Evolutionary conservation across 805 yeast genomes (phyloP).

Genomic region (Spathaspora sp.): DNA sequence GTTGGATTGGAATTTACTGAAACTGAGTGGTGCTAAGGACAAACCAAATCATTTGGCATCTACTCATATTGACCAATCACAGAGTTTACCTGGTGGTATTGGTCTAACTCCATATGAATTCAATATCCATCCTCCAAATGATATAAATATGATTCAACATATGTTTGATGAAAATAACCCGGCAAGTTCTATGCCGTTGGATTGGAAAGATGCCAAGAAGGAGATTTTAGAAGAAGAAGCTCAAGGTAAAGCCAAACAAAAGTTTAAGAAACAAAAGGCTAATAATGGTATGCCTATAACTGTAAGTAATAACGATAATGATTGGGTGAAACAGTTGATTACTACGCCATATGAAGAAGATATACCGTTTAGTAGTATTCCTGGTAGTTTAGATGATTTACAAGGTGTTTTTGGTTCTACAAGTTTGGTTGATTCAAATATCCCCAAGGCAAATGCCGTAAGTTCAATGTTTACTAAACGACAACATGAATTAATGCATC

Average conservation of each 20-base stretch:
- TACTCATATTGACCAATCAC: conserved; percentile 3
- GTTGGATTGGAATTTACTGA: conserved; percentile 28
- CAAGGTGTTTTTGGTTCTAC: conserved; percentile 6
- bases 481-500: conserved; percentile 6
- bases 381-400: conserved; percentile 5
- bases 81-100: conserved; percentile 3
- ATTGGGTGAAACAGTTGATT: conserved; percentile 71
- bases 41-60: background rate
- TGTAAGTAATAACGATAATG: conserved; percentile 27
- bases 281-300: conserved; percentile 10
- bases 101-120: conserved; percentile 30
- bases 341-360: conserved; percentile 54
- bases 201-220: conserved; percentile 3
- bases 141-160: conserved; percentile 9
- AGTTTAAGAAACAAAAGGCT: conserved; percentile 9
- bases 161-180: conserved; percentile 4
- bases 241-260: conserved; percentile 1
- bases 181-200: conserved; percentile 1
- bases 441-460: background rate
- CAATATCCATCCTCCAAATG: conserved; percentile 21
- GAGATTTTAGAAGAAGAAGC: background rate
- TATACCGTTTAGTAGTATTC: conserved; percentile 36
- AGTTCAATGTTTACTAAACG: conserved; percentile 1
- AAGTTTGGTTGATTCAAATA: conserved; percentile 3
- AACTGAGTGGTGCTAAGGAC: background rate